Conservation (phyloP, 139 green algal genomes). For the Chlamydomonas schloesseri region DNA sequence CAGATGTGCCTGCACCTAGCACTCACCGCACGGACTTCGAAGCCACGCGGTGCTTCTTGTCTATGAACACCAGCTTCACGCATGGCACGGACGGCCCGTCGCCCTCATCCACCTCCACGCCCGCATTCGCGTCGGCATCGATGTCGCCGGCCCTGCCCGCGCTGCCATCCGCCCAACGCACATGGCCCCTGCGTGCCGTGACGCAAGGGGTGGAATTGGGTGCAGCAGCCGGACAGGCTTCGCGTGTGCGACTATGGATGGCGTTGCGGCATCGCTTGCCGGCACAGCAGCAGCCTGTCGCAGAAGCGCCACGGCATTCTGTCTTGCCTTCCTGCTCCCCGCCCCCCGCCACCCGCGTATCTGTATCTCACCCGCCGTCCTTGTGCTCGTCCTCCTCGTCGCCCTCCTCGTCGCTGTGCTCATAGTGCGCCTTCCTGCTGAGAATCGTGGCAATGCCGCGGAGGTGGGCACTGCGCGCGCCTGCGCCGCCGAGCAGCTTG, state of each 20-base stretch:
- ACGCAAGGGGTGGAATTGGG: no score
- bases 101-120: neutral
- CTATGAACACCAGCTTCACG: conserved; percentile 18
- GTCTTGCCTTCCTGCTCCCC: no score
- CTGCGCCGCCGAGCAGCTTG: conserved; percentile 16
- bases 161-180: neutral
- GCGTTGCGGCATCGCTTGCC: no score
- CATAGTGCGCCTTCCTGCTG: neutral
- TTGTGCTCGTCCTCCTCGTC: neutral
- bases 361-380: neutral
- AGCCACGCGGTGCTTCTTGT: neutral
- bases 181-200: neutral
- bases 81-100: neutral
- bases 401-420: neutral
- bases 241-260: no score
- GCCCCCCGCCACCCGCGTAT: no score
- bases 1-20: no score
- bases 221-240: no score
- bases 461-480: conserved; percentile 22
- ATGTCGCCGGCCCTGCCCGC: neutral
- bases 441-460: neutral
- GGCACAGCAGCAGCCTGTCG: no score
- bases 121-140: neutral
- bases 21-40: neutral
- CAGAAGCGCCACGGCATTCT: no score